Percentiles rank a stretch among this genome's conserved stretches.
Evolutionary conservation across 2,329 filamentous ascomycete genomes (phyloP).

Genomic region (Penicillium sp.): DNA sequence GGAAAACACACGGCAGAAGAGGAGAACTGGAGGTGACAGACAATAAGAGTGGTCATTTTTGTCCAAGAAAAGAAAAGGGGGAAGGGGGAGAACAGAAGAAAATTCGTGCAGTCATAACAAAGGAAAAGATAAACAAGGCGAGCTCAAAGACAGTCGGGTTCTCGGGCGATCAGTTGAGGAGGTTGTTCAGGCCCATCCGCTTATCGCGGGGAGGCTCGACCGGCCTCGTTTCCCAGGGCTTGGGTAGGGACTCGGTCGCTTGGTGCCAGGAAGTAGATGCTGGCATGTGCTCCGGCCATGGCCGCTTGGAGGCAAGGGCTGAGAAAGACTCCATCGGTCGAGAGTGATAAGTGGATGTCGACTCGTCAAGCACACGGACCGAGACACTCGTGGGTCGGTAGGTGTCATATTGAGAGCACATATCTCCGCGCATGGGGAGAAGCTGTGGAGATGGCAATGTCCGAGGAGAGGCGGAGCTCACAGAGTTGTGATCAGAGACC

Average conservation of each 20-base stretch:
- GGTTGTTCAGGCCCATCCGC: slow-evolving; percentile 35
- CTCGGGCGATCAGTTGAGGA: slow-evolving; percentile 29
- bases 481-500: slow-evolving; percentile 62
- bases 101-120: slow-evolving; percentile 22
- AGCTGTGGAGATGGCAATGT: slow-evolving; percentile 38
- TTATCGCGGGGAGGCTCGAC: slow-evolving; percentile 29
- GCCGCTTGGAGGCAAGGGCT: slow-evolving; percentile 22
- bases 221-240: slow-evolving; percentile 19
- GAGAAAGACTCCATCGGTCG: slow-evolving; percentile 21
- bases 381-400: slow-evolving; percentile 28
- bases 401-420: slow-evolving; percentile 37
- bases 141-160: too few species aligned
- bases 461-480: slow-evolving; percentile 55
- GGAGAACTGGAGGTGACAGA: slow-evolving; percentile 4
- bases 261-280: slow-evolving; percentile 24
- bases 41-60: slow-evolving; percentile 11
- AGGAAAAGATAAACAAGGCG: slow-evolving; percentile 4
- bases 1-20: slow-evolving; percentile 6
- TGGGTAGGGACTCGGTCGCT: slow-evolving; percentile 21
- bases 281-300: slow-evolving; percentile 27
- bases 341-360: slow-evolving; percentile 14
- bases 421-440: slow-evolving; percentile 37
- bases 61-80: slow-evolving; percentile 4
- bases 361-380: slow-evolving; percentile 23
- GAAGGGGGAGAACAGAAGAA: slow-evolving; percentile 11